Evolutionary conservation across 257 asterid species (phyloP).

Genomic region (Ehretia macrophylla): DNA sequence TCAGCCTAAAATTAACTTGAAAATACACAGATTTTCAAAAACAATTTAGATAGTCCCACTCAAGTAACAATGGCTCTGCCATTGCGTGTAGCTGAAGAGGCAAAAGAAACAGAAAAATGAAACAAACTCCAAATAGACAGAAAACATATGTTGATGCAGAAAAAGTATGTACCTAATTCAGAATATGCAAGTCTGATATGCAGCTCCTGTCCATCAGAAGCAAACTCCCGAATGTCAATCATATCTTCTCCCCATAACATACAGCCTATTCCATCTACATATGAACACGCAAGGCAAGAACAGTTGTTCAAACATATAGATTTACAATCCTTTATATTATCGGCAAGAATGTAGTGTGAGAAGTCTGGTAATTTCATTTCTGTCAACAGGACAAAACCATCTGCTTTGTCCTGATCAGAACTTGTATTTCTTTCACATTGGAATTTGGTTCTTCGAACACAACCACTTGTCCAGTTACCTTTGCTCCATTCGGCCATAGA

Average conservation of each 20-base stretch:
- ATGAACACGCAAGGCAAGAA: conserved; percentile 20
- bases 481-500: conserved; percentile 18
- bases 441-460: conserved; percentile 13
- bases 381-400: conserved; percentile 17
- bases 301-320: conserved; percentile 19
- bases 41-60: too few relatives aligned
- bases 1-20: too few relatives aligned
- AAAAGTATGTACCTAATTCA: conserved; percentile 19
- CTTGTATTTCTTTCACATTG: conserved; percentile 1
- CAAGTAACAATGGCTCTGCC: too few relatives aligned
- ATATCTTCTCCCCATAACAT: conserved; percentile 29
- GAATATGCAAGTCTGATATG: conserved; percentile 30
- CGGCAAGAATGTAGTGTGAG: not conserved
- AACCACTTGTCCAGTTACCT: conserved; percentile 25
- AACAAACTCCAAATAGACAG: not conserved
- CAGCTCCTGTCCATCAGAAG: conserved; percentile 25
- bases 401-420: conserved; percentile 10
- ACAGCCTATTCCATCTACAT: conserved; percentile 27
- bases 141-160: not conserved
- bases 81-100: conserved; percentile 4
- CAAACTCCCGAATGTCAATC: conserved; percentile 21
- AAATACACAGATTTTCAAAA: too few relatives aligned
- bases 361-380: conserved; percentile 25
- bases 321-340: conserved; percentile 10
- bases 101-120: not conserved